Conservation (phyloP, 495 filamentous ascomycete genomes). For the Hypoxylon lienhwacheense region DNA sequence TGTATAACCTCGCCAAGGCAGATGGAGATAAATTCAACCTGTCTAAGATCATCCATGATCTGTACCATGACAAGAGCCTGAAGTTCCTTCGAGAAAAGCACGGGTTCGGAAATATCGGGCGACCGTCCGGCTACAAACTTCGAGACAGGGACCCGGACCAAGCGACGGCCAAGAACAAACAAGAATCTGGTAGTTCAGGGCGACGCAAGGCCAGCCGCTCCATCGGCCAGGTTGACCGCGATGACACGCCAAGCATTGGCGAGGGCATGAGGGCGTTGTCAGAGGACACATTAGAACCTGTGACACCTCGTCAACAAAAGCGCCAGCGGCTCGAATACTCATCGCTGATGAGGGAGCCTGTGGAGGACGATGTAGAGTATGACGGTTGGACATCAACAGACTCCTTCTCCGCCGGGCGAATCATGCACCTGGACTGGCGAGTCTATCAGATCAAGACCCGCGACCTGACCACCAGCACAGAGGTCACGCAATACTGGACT, state of each 20-base stretch:
- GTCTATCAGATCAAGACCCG: slow-evolving; percentile 51
- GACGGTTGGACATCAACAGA: slow-evolving; percentile 50
- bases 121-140: slow-evolving; percentile 46
- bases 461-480: slow-evolving; percentile 40
- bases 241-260: slow-evolving; percentile 21
- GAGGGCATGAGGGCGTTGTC: slow-evolving; percentile 20
- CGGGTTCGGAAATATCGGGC: slow-evolving; percentile 51
- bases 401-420: slow-evolving; percentile 43
- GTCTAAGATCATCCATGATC: slow-evolving; percentile 41
- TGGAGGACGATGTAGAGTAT: slow-evolving; percentile 42
- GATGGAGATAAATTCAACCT: slow-evolving; percentile 48
- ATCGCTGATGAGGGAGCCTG: slow-evolving; percentile 10
- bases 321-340: slow-evolving; percentile 28
- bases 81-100: slow-evolving; percentile 44
- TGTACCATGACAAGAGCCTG: slow-evolving; percentile 52
- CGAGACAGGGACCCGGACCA: slow-evolving; percentile 26
- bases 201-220: slow-evolving; percentile 33
- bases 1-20: slow-evolving; percentile 43
- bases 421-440: slow-evolving; percentile 49
- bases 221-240: slow-evolving; percentile 33
- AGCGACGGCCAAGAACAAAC: slow-evolving; percentile 30
- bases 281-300: slow-evolving; percentile 27
- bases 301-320: slow-evolving; percentile 34
- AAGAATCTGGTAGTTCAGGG: slow-evolving; percentile 15
- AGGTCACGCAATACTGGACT: slow-evolving; percentile 56